Conservation (phyloP, 345 rosid genomes). For the Euphorbia peplus region DNA sequence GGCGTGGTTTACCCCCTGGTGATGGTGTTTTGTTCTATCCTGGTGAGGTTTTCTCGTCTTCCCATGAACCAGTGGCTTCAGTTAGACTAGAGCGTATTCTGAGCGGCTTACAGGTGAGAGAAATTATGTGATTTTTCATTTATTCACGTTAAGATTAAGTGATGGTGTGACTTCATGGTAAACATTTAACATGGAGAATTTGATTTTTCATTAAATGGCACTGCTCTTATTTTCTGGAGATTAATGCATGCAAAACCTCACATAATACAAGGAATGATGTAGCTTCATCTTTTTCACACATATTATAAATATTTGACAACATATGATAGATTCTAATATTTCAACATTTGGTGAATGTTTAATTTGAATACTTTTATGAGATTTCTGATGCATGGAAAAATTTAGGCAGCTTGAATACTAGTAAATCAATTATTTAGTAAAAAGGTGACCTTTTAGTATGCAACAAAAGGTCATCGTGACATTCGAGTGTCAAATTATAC, state of each 20-base stretch:
- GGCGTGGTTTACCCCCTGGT: constrained; percentile 93
- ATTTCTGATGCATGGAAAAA: too few relatives aligned
- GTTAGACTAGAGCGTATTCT: constrained; percentile 85
- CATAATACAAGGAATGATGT: neutral
- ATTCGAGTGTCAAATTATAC: too few relatives aligned
- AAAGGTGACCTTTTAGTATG: too few relatives aligned
- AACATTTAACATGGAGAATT: neutral
- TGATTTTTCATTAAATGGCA: neutral
- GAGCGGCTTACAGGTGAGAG: constrained; percentile 81
- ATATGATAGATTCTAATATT: too few relatives aligned
- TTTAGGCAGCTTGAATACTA: too few relatives aligned
- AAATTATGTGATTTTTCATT: neutral
- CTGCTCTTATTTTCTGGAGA: neutral
- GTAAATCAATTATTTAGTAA: too few relatives aligned
- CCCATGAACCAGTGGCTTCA: constrained; percentile 79
- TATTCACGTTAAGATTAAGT: neutral
- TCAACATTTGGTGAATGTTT: too few relatives aligned
- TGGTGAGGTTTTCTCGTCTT: constrained; percentile 90
- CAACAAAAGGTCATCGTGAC: too few relatives aligned
- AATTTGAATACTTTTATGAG: too few relatives aligned
- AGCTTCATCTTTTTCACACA: too few relatives aligned
- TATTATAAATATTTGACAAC: too few relatives aligned
- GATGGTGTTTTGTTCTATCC: constrained; percentile 92
- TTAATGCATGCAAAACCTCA: neutral
- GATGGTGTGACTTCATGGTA: neutral